phyloP scores from a whole-genome alignment of 176 grass and related monocot species.

The Miscanthus lutarioriparius region DNA sequence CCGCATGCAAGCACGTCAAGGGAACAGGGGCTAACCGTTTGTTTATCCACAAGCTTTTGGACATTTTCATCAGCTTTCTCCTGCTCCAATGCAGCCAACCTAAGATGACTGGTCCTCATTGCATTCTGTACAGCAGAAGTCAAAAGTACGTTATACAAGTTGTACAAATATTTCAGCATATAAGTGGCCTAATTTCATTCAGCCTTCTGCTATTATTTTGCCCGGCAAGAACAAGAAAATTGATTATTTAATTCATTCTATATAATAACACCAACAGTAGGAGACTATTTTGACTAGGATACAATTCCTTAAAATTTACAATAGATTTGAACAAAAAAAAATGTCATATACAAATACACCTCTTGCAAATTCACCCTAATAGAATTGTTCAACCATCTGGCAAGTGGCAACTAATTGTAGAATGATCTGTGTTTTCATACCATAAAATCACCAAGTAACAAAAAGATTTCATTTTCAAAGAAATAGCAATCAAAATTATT shows the following conservation, averaged over 20 bases:
- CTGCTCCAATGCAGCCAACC: constrained; percentile 57
- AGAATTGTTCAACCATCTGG: not conserved
- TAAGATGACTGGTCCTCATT: constrained; percentile 43
- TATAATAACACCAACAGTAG: not conserved
- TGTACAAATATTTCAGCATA: not conserved
- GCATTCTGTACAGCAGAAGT: constrained; percentile 45
- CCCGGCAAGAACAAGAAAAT: constrained; percentile 28
- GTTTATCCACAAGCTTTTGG: constrained; percentile 51
- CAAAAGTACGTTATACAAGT: not conserved
- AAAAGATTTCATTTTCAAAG: not conserved
- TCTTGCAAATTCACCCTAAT: not conserved
- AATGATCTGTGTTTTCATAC: not conserved
- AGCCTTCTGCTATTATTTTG: constrained; percentile 33
- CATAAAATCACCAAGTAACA: not conserved
- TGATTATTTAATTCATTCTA: constrained; percentile 47
- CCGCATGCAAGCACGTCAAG: not conserved
- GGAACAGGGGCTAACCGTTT: constrained; percentile 45
- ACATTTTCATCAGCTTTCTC: constrained; percentile 68
- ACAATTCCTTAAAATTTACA: not conserved
- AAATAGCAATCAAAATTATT: not conserved
- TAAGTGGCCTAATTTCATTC: constrained; percentile 22
- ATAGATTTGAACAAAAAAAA: not conserved
- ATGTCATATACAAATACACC: not conserved
- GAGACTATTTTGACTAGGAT: not conserved
- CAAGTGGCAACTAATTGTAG: not conserved